Evolutionary conservation across 768 basidiomycete species (phyloP).

Genomic region (Rubroboletus pulcherrimus): DNA sequence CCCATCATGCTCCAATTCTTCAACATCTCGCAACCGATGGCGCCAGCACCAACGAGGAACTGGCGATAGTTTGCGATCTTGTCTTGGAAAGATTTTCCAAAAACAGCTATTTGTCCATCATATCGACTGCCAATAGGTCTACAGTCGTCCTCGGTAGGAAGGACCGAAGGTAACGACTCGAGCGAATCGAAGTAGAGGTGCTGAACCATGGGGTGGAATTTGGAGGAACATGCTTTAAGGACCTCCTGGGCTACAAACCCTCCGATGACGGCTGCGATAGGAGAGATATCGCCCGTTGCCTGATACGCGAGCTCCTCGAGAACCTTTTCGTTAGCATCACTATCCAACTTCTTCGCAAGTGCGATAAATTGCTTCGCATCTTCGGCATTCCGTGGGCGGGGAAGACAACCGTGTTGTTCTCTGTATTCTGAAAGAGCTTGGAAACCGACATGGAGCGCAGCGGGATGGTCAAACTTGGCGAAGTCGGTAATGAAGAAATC

Average conservation of each 20-base stretch:
- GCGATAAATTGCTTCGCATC: constrained; percentile 74
- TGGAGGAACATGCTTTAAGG: constrained; percentile 93
- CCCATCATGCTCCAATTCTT: constrained; percentile 99
- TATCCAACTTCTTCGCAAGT: constrained; percentile 74
- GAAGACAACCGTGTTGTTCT: constrained; percentile 61
- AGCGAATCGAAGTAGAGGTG: constrained; percentile 96
- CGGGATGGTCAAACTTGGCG: constrained; percentile 91
- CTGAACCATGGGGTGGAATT: constrained; percentile 96
- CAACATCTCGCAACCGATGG: constrained; percentile 99
- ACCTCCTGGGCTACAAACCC: constrained; percentile 98
- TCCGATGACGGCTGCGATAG: constrained; percentile 89
- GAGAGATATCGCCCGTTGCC: constrained; percentile 85
- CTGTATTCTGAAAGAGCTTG: constrained; percentile 85
- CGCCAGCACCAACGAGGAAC: constrained; percentile 98
- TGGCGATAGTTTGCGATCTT: constrained; percentile 88
- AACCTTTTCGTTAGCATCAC: constrained; percentile 76
- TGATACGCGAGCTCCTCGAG: constrained; percentile 86
- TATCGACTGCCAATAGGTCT: constrained; percentile 81
- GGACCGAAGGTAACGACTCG: constrained; percentile 77
- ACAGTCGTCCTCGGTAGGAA: constrained; percentile 81
- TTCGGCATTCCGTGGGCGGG: constrained; percentile 74
- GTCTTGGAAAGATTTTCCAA: constrained; percentile 88
- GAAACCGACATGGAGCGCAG: constrained; percentile 90
- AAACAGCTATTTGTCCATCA: constrained; percentile 94
- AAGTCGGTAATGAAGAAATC: constrained; percentile 96